Evolutionary conservation across 208 protist species (phyloP), one percentile per base, ranked within the genome.

Genomic region (Porcisia hertigi): DNA sequence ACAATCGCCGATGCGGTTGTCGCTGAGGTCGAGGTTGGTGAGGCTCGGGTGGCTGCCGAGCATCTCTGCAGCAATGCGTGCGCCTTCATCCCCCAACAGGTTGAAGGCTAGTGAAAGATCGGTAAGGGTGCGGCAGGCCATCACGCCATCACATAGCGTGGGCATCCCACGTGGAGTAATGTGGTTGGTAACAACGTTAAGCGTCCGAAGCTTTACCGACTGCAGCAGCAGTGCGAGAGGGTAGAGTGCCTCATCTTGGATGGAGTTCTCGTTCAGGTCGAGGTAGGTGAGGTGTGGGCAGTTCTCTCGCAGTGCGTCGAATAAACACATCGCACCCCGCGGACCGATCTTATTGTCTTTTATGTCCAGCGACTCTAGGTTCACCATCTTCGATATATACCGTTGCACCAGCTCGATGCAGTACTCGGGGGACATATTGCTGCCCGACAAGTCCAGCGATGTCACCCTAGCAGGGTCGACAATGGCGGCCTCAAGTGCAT

Each of bases 311-410:
- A 97, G 82, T 11, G 82, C 74, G 73, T 93, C 82, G 67, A 89
- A 94, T 34, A 97, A 84, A 30, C 80, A 69, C 75, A 85, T 75
- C 8, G 86, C 85, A 14, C 89, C 93, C 55, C 73, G 57, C 6
- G 93, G 81, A 8, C 91, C 93, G 63, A 95, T 92, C 66, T 87
- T 85, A 72, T 97, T 97, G 81, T 92, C 88, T 72, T 95, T 95
- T 1, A 97, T 62, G 67, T 97, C 93, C 1, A 97, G 80, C n/a
- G 80, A 79, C 64, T 84, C 76, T 53, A 95, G 73, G 62, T 89
- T 85, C 5, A 69, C 47, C 89, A 97, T 93, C 43, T 85, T 78
- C 30, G 81, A 66, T 53, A 97, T 87, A 70, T 91, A 90, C 9
- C 73, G 70, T 25, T 88, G 64, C 12, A 86, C 82, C 41, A 95